phyloP scores from a whole-genome alignment of 495 filamentous ascomycete species.

The Neurospora sp. region DNA sequence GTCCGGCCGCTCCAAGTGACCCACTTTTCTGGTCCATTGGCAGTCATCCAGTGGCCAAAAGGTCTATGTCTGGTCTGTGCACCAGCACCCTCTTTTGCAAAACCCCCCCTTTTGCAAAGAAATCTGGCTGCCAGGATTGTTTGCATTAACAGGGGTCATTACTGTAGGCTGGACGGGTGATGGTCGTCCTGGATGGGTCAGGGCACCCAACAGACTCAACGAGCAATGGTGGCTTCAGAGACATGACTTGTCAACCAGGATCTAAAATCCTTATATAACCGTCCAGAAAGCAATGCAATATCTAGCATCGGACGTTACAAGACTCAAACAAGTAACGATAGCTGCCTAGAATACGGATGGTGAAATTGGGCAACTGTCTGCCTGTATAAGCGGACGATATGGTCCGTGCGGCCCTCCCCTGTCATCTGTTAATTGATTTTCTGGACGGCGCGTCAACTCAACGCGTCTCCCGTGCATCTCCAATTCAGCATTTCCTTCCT shows the following conservation, averaged over 20 bases:
- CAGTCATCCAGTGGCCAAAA: too few relatives aligned
- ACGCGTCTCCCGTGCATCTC: constrained; percentile 12
- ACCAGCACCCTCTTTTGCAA: too few relatives aligned
- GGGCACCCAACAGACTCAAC: background rate
- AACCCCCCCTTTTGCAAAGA: too few relatives aligned
- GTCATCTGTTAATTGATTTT: constrained; percentile 7
- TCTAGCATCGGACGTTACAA: background rate
- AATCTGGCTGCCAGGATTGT: too few relatives aligned
- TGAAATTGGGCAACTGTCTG: background rate
- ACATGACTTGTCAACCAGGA: background rate
- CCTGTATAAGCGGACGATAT: background rate
- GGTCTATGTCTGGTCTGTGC: too few relatives aligned
- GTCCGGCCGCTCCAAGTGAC: too few relatives aligned
- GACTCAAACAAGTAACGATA: background rate
- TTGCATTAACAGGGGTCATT: too few relatives aligned
- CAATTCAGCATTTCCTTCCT: background rate
- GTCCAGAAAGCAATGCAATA: background rate
- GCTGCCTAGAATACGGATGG: background rate
- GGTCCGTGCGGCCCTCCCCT: constrained; percentile 8
- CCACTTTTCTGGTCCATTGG: too few relatives aligned
- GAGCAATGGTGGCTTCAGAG: background rate
- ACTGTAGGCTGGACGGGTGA: background rate
- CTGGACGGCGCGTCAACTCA: constrained; percentile 3
- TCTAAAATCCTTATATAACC: background rate
- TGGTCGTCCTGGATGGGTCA: background rate